A percentile compares a stretch with the other conserved stretches of the same genome.
phyloP scores from a whole-genome alignment of 202 grass and related monocot species.

The Brachypodium distachyon region DNA sequence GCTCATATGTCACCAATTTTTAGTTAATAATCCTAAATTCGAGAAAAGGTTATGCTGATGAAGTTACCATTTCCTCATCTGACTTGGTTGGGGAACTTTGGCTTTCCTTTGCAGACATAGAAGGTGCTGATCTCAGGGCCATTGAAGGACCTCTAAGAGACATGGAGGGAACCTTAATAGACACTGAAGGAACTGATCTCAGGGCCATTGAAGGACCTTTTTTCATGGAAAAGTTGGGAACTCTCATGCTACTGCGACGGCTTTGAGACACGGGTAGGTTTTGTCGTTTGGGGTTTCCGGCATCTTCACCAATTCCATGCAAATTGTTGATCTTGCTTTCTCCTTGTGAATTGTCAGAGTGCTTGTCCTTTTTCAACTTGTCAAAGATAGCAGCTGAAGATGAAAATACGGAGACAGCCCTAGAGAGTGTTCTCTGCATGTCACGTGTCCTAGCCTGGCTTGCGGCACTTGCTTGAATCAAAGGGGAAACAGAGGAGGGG shows the following conservation, averaged over 20 bases:
- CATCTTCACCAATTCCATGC: conserved; percentile 33
- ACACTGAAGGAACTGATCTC: conserved; percentile 42
- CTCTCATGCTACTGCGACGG: conserved; percentile 43
- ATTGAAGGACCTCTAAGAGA: conserved; percentile 35
- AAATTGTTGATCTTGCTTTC: conserved; percentile 42
- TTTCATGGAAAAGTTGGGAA: conserved; percentile 49
- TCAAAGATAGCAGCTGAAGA: conserved; percentile 99
- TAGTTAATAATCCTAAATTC: conserved; percentile 14
- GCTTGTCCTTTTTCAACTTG: conserved; percentile 74
- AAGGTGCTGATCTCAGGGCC: conserved; percentile 33
- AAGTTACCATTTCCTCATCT: conserved; percentile 54
- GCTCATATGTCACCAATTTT: conserved; percentile 12
- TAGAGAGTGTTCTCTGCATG: conserved; percentile 92
- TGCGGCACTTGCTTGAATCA: conserved; percentile 29
- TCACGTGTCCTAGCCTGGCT: conserved; percentile 45
- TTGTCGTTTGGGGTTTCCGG: conserved; percentile 34
- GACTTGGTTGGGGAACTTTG: conserved; percentile 34
- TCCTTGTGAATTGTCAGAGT: conserved; percentile 43
- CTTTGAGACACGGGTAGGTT: conserved; percentile 68
- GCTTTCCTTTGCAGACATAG: conserved; percentile 50
- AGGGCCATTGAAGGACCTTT: conserved; percentile 33
- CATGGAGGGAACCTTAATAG: conserved; percentile 35
- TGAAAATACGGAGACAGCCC: conserved; percentile 97
- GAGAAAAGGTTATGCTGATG: conserved; percentile 19
- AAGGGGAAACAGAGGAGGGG: conserved; percentile 84